Evolutionary conservation across 2,329 filamentous ascomycete genomes (phyloP), one percentile per base, ranked within the genome.

Genomic region (Diaporthe ampelina): DNA sequence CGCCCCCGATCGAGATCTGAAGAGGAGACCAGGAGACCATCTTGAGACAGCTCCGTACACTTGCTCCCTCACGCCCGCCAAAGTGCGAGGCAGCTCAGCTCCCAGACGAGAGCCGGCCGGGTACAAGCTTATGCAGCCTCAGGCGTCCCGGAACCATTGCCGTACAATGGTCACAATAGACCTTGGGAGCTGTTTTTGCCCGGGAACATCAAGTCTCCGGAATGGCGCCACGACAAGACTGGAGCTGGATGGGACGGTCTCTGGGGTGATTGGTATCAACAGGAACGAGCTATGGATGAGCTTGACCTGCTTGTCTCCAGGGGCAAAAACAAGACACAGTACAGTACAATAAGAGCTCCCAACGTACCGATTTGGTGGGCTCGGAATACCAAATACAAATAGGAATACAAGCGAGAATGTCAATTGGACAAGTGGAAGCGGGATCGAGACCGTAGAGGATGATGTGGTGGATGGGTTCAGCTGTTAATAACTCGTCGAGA

Each of bases 341-440:
- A 48, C 24, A 10, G 61, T 35, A 50, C 29, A 65, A 21, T 54
- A 26, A 54, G 63, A 68, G 63, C 48, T 68, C 35, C 37, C n/a
- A 54, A 68, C 63, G 8, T 68, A 68, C 63, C 63, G 13, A 29
- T 68, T 54, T 40, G 48, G 63, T 19, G 24, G 37, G 32, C 54
- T 54, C 21, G 10, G 26, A 40, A 40, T 68, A 54, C 52, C 48
- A 68, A 68, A 54, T 35, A 58, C 52, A 69, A 35, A 40, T 50
- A 37, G 21, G 13, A 69, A 73, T 73, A 69, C 59, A 73, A 48
- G 17, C 45, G 50, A 58, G 45, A 73, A 70, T 37, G 24, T 9
- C 50, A 73, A 65, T 56, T 65, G 57, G 45, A 48, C 29, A 17
- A 52, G 17, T 15, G 9, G 26, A 50, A 19, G 40, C 26, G 48